Evolutionary conservation across 441 rosid genomes (phyloP).

Genomic region (Adansonia gregorii): DNA sequence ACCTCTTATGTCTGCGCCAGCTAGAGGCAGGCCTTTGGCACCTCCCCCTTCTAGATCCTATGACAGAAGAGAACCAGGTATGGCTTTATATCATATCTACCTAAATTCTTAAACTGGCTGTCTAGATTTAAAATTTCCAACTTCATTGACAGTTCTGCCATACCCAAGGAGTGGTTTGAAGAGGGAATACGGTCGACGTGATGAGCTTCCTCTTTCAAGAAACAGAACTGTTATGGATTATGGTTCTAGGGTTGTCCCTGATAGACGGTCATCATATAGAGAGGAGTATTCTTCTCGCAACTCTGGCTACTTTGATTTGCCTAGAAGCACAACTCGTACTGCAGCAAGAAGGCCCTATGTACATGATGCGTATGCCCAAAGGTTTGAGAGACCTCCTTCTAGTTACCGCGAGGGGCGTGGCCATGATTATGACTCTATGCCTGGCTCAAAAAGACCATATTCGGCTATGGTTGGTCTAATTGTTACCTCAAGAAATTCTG

Average conservation of each 20-base stretch:
- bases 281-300: conserved; percentile 78
- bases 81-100: conserved; percentile 26
- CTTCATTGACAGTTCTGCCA: conserved; percentile 52
- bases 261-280: conserved; percentile 74
- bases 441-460: conserved; percentile 93
- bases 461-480: conserved; percentile 63
- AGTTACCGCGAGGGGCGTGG: conserved; percentile 75
- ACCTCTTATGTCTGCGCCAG: conserved; percentile 63
- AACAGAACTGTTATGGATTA: conserved; percentile 75
- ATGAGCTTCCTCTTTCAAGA: conserved; percentile 83
- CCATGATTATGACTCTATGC: conserved; percentile 80
- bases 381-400: conserved; percentile 82
- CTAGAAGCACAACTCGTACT: conserved; percentile 66
- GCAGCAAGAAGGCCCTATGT: conserved; percentile 75
- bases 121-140: neutral
- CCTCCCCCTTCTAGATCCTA: conserved; percentile 71
- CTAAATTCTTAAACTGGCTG: conserved; percentile 3
- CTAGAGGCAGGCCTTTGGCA: conserved; percentile 62
- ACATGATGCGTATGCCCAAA: conserved; percentile 76
- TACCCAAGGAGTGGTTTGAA: conserved; percentile 75
- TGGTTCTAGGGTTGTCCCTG: conserved; percentile 70
- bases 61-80: conserved; percentile 89
- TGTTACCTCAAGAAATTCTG: conserved; percentile 13
- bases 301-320: conserved; percentile 73
- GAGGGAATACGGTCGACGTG: conserved; percentile 80